phyloP scores from a whole-genome alignment of 2,329 filamentous ascomycete species.

The Neonectria punicea region DNA sequence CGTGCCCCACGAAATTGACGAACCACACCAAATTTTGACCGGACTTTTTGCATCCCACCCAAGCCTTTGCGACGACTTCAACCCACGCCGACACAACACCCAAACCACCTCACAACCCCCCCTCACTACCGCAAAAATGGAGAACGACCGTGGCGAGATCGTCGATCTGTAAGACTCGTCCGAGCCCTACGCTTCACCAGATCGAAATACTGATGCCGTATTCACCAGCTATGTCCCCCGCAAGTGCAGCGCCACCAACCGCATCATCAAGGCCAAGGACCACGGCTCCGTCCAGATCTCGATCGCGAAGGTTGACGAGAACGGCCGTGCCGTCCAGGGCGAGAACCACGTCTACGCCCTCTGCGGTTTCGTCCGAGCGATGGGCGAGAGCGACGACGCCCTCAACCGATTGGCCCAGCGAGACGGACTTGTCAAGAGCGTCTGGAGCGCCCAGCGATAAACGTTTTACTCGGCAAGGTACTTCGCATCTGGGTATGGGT shows the following conservation, averaged over 20 bases:
- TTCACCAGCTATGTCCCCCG: slow-evolving; percentile 87
- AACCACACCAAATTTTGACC: slow-evolving; percentile 49
- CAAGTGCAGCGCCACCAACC: slow-evolving; percentile 99
- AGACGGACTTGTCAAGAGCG: slow-evolving; percentile 95
- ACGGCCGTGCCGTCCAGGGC: slow-evolving; percentile 90
- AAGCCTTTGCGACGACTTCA: slow-evolving; percentile 46
- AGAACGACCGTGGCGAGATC: slow-evolving; percentile 99
- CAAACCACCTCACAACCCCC: slow-evolving; percentile 43
- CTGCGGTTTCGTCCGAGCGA: slow-evolving; percentile 95
- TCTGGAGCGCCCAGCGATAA: slow-evolving; percentile 85
- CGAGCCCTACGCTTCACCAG: slow-evolving; percentile 22
- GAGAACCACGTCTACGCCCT: slow-evolving; percentile 98
- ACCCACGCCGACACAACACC: slow-evolving; percentile 45
- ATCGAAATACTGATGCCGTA: slow-evolving; percentile 43
- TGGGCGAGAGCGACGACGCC: slow-evolving; percentile 97
- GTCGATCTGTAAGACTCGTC: slow-evolving; percentile 87
- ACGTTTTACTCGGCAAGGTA: slow-evolving; percentile 41
- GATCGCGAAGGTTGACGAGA: slow-evolving; percentile 98
- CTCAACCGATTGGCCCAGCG: slow-evolving; percentile 96
- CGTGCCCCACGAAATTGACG: slow-evolving; percentile 51
- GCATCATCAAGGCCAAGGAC: slow-evolving; percentile 99
- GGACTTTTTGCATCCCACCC: slow-evolving; percentile 45
- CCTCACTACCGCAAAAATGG: slow-evolving; percentile 76
- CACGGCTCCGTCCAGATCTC: slow-evolving; percentile 98
- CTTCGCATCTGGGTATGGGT: slow-evolving; percentile 40